These are phyloP conservation scores for Crucihimalaya himalaica DNA, from an alignment of 345 rosid genomes.

Conservation along the genomic window DNA sequence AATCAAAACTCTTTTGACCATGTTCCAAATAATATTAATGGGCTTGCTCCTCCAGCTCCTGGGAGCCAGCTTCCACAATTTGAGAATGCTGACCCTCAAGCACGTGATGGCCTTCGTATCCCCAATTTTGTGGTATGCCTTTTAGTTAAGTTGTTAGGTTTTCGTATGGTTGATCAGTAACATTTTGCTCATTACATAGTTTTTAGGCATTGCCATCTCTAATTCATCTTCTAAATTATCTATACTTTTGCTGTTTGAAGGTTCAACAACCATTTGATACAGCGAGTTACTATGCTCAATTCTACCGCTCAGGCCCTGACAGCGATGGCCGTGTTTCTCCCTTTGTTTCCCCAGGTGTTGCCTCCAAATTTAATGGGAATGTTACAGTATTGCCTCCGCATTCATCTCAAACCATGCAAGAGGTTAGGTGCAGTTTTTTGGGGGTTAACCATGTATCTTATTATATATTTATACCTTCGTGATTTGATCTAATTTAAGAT, in stretches of 20 bases:
- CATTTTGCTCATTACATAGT: background rate
- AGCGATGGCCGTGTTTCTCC: slow-evolving; percentile 84
- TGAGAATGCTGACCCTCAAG: slow-evolving; percentile 79
- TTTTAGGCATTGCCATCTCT: slow-evolving; percentile 3
- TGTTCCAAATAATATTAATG: slow-evolving; percentile 60
- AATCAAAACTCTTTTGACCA: slow-evolving; percentile 62
- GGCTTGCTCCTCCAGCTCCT: slow-evolving; percentile 62
- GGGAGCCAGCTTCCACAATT: slow-evolving; percentile 63
- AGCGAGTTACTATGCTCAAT: slow-evolving; percentile 73
- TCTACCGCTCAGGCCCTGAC: slow-evolving; percentile 70
- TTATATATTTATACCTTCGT: background rate
- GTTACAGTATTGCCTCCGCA: slow-evolving; percentile 69
- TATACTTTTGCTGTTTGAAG: slow-evolving; percentile 46
- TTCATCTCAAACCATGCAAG: slow-evolving; percentile 77
- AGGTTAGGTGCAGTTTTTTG: slow-evolving; percentile 51
- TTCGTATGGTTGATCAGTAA: slow-evolving; percentile 6
- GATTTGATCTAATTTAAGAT: background rate
- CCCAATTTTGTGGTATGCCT: slow-evolving; percentile 75
- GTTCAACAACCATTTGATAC: slow-evolving; percentile 85
- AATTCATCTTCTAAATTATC: slow-evolving; percentile 17
- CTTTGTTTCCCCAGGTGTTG: slow-evolving; percentile 65
- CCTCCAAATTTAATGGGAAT: slow-evolving; percentile 79
- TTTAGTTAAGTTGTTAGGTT: slow-evolving; percentile 5
- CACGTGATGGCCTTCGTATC: slow-evolving; percentile 69
- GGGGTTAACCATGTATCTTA: background rate